phyloP scores from a whole-genome alignment of 371 early-diverging fungal species.

The Mucor mucedo region DNA sequence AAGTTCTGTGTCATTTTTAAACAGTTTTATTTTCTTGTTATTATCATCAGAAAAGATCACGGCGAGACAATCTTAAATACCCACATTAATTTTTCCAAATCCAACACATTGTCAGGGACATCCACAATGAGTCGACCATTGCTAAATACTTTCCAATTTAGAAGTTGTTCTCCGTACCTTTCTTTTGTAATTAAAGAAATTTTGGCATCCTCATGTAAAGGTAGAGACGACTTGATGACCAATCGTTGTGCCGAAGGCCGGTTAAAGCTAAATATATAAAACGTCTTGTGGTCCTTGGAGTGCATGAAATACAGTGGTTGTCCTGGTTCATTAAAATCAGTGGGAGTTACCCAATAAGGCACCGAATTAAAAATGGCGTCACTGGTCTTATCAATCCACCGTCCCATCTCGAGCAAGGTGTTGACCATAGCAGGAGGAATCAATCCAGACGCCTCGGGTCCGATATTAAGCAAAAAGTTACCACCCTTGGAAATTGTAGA shows the following conservation, averaged over 20 bases:
- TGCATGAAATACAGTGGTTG: slow-evolving; percentile 28
- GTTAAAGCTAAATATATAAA: slow-evolving; percentile 31
- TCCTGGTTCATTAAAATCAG: slow-evolving; percentile 19
- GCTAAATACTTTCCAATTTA: slow-evolving; percentile 12
- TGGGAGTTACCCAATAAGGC: slow-evolving; percentile 32
- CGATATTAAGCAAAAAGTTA: slow-evolving; percentile 41
- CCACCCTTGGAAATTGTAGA: slow-evolving; percentile 36
- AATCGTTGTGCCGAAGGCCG: slow-evolving; percentile 2
- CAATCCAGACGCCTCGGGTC: slow-evolving; percentile 32
- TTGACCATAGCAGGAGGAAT: slow-evolving; percentile 27
- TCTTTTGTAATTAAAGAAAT: slow-evolving; percentile 9
- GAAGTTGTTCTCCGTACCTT: not conserved
- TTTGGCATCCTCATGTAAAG: slow-evolving; percentile 3
- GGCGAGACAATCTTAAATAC: slow-evolving; percentile 20
- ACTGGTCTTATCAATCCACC: slow-evolving; percentile 26
- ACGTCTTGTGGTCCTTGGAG: slow-evolving; percentile 18
- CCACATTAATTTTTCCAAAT: slow-evolving; percentile 17
- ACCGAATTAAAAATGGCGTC: slow-evolving; percentile 29
- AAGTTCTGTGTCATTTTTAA: too few relatives aligned
- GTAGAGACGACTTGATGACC: slow-evolving; percentile 20
- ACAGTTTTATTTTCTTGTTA: too few relatives aligned
- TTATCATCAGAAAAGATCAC: not conserved
- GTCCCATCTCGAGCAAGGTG: slow-evolving; percentile 22
- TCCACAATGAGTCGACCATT: slow-evolving; percentile 16
- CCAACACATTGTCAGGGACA: slow-evolving; percentile 13